phyloP scores from a whole-genome alignment of 345 rosid genomes.

The Isatis tinctoria region DNA sequence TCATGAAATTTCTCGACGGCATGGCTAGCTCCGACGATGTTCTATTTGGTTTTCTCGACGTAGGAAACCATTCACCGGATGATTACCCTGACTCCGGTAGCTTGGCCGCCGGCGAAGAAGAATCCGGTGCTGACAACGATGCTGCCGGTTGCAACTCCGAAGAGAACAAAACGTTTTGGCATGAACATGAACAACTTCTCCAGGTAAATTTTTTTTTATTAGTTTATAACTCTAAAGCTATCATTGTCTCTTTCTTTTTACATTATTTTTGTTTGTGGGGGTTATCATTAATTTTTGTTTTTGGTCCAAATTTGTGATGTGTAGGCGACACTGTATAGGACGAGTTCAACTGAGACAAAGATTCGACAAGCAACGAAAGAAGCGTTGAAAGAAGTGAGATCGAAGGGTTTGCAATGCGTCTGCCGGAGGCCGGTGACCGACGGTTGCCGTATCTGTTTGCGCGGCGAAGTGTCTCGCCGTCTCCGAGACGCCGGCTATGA shows the following conservation, averaged over 20 bases:
- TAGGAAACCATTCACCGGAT: conserved; percentile 28
- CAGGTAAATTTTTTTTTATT: conserved; percentile 47
- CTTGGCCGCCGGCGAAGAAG: conserved; percentile 13
- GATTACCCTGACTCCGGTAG: conserved; percentile 19
- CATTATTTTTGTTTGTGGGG: background rate
- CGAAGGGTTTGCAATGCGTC: conserved; percentile 36
- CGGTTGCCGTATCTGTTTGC: conserved; percentile 61
- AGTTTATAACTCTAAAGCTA: background rate
- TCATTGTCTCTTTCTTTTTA: background rate
- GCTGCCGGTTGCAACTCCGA: conserved; percentile 28
- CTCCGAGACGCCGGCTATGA: conserved; percentile 58
- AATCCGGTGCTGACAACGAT: conserved; percentile 29
- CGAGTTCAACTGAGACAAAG: conserved; percentile 59
- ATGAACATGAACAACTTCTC: conserved; percentile 60
- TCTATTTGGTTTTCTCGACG: conserved; percentile 57
- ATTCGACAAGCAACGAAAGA: conserved; percentile 63
- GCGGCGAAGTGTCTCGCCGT: conserved; percentile 42
- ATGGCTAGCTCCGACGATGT: conserved; percentile 54
- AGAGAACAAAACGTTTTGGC: conserved; percentile 61
- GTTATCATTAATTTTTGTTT: conserved; percentile 6
- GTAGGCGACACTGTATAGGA: conserved; percentile 66
- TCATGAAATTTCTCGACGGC: conserved; percentile 48
- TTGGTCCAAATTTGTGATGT: conserved; percentile 1
- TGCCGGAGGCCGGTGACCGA: conserved; percentile 46
- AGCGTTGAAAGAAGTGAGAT: conserved; percentile 41